Base-by-base conservation (phyloP, 2,329 filamentous ascomycete genomes). In the Penicillium occitanis region DNA sequence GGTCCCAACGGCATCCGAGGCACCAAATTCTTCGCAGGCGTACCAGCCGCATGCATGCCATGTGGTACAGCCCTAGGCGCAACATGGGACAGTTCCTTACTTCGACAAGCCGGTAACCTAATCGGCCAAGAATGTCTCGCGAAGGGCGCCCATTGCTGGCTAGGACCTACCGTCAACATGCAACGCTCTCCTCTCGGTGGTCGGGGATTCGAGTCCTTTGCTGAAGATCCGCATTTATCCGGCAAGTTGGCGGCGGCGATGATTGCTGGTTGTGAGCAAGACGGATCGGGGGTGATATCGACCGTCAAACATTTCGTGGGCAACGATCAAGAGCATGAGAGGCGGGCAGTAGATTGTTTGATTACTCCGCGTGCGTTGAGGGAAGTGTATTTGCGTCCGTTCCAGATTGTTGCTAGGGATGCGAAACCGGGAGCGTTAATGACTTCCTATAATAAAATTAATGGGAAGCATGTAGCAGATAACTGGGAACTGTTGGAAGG, bases 181-280 rank as follows among this genome's bases (percentile, higher is more conserved):
- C 91, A 95, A 72, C 86, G 92, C 14, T 90, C 91, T 61, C 92
- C 92, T 0, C 83, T 95, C 0, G 91, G 91, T 19, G 92, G 92
- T 25, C 85, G 92, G 66, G 93, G 93, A 69, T 95, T 94, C 70
- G 92, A 96, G 78, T 93, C 91, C 0, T 95, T 92, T 75, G 92
- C 90, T 0, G 91, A 95, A 75, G 92, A 95, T 70, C 91, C 91
- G 0, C 85, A 89, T 14, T 82, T 96, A 3, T 91, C 91, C 0
- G 91, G 91, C 30, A 90, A 88, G 68, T 80, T 93, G 67, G 89
- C 90, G 13, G 86, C 89, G 0, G 85, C 90, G 66, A 91, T 91
- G 69, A 88, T 91, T 72, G 87, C 85, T 55, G 90, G 90, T 13
- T 80, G 91, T 65, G 19, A 51, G 61, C 33, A 53, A 53, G 61